Evolutionary conservation across 2,329 filamentous ascomycete genomes (phyloP).

Genomic region (Neofusicoccum laricinum): DNA sequence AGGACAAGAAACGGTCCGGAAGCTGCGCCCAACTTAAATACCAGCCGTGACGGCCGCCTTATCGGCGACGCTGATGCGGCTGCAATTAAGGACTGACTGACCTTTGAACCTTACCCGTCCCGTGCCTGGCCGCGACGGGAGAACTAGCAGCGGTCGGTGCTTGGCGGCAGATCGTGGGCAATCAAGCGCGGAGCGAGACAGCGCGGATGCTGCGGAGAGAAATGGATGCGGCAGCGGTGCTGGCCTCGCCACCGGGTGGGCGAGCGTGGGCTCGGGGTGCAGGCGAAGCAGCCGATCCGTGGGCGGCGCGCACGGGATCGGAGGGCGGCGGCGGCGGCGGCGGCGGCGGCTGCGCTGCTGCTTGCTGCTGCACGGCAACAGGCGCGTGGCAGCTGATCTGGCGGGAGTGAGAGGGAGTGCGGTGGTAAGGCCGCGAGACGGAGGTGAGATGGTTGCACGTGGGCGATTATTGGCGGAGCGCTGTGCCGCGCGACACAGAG

Average conservation of each 20-base stretch:
- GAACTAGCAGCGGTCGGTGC: conserved; percentile 9
- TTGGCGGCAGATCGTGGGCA: conserved; percentile 13
- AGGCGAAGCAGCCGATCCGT: background rate
- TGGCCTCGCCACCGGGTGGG: background rate
- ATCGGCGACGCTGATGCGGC: conserved; percentile 11
- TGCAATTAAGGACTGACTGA: conserved; percentile 10
- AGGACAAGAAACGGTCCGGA: conserved; percentile 10
- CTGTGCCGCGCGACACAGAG: background rate
- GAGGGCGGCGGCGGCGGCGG: background rate
- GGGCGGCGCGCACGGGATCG: conserved; percentile 5
- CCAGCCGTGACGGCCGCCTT: conserved; percentile 1
- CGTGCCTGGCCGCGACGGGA: conserved; percentile 11
- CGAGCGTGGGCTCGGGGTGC: background rate
- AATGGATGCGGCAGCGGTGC: conserved; percentile 1
- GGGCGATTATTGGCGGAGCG: conserved; percentile 7
- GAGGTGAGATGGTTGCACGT: background rate
- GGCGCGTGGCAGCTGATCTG: conserved; percentile 13
- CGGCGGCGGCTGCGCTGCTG: background rate
- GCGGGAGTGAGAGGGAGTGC: background rate
- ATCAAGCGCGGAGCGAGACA: conserved; percentile 1
- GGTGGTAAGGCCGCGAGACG: conserved; percentile 3
- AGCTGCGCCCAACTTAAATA: conserved; percentile 13
- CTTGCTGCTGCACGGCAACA: background rate
- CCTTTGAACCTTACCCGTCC: conserved; percentile 8
- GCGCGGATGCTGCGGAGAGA: conserved; percentile 5